phyloP scores from a whole-genome alignment of 2,329 filamentous ascomycete species.

The Mariannaea sp. region DNA sequence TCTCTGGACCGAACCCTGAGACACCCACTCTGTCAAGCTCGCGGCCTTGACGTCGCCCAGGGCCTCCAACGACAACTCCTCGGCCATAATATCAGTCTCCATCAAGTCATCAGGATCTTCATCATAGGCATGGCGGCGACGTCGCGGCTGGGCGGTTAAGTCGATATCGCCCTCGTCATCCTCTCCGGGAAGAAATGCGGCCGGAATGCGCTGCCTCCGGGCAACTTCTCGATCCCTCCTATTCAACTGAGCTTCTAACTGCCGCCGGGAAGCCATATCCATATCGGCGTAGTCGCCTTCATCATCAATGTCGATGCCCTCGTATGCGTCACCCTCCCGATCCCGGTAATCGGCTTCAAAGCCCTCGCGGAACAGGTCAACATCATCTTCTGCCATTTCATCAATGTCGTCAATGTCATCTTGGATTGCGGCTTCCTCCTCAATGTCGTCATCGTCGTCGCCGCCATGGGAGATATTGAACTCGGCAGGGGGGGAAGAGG shows the following conservation, averaged over 20 bases:
- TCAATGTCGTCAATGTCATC: constrained; percentile 79
- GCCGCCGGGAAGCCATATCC: constrained; percentile 67
- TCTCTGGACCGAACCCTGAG: constrained; percentile 84
- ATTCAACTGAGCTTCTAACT: constrained; percentile 74
- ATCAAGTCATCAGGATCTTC: constrained; percentile 93
- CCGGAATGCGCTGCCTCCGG: constrained; percentile 68
- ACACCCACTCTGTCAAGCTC: constrained; percentile 94
- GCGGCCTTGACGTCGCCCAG: constrained; percentile 91
- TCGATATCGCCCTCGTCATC: constrained; percentile 86
- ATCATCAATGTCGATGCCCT: constrained; percentile 75
- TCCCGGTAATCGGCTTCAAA: constrained; percentile 73
- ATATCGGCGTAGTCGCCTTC: constrained; percentile 75
- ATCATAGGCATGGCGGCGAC: constrained; percentile 88
- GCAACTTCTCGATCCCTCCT: constrained; percentile 74
- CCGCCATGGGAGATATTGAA: constrained; percentile 68
- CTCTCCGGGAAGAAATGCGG: constrained; percentile 77
- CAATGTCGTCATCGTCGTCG: constrained; percentile 73
- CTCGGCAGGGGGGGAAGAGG: constrained; percentile 65
- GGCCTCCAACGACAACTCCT: constrained; percentile 90
- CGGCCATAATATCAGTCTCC: constrained; percentile 92
- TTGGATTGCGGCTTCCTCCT: constrained; percentile 73
- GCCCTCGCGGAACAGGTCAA: constrained; percentile 77
- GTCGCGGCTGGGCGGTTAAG: constrained; percentile 81
- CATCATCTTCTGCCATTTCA: constrained; percentile 79
- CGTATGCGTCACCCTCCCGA: constrained; percentile 71